Percentiles rank a stretch among this genome's conserved stretches.
Conservation (phyloP, 83 land plant species). For the Picea mariana region DNA sequence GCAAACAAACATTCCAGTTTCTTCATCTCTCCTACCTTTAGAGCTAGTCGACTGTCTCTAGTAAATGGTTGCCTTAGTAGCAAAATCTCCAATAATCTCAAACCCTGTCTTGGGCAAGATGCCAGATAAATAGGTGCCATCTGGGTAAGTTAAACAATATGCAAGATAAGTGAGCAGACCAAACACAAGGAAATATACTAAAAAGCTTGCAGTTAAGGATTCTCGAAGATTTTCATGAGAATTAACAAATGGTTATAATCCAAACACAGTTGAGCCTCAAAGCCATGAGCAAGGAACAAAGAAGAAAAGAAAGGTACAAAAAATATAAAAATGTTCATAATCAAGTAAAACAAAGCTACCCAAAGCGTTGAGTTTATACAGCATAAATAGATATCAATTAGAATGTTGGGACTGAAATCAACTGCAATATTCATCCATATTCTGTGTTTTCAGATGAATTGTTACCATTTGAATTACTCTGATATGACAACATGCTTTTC, state of each 20-base stretch:
- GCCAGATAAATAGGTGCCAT: slow-evolving; percentile 83
- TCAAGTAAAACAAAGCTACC: neutral
- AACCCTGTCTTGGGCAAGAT: slow-evolving; percentile 80
- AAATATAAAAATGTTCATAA: neutral
- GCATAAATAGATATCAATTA: neutral
- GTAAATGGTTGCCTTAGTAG: slow-evolving; percentile 67
- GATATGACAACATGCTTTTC: no score
- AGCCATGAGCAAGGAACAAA: neutral
- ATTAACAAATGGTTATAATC: neutral
- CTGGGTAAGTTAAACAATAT: slow-evolving; percentile 23
- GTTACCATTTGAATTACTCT: neutral
- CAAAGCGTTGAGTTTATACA: neutral
- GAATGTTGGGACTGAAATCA: neutral
- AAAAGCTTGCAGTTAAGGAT: neutral
- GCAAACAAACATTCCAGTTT: neutral
- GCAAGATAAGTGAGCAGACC: neutral
- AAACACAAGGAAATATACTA: neutral
- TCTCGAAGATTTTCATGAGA: neutral
- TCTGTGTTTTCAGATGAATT: neutral
- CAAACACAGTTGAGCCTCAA: neutral
- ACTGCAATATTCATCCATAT: neutral
- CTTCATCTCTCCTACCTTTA: slow-evolving; percentile 51
- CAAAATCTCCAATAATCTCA: slow-evolving; percentile 72
- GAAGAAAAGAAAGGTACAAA: neutral
- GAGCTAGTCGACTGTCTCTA: slow-evolving; percentile 38